phyloP scores from a whole-genome alignment of 2,329 filamentous ascomycete genomes.

The Cryphonectria parasitica region DNA sequence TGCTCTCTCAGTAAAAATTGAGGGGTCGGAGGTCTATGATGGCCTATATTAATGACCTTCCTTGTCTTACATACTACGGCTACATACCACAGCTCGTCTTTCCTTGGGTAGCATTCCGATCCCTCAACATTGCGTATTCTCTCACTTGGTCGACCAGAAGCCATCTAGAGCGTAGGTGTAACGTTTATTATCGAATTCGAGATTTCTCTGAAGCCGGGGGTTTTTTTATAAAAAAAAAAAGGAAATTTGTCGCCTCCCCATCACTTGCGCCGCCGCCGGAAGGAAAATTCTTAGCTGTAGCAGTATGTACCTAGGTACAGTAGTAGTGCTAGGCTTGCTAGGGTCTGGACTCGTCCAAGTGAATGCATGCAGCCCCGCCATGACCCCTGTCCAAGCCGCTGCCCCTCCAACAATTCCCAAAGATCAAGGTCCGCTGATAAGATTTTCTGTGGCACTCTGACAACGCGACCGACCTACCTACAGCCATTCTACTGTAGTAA shows the following conservation, averaged over 20 bases:
- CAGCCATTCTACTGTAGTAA: not conserved
- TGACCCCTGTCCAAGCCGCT: slow-evolving; percentile 6
- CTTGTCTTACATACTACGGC: not conserved
- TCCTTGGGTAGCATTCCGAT: not conserved
- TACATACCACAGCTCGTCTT: not conserved
- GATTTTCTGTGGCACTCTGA: slow-evolving; percentile 10
- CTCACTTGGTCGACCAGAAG: not conserved
- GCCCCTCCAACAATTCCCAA: slow-evolving; percentile 10
- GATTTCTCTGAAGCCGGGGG: not conserved
- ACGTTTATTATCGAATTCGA: not conserved
- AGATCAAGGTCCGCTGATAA: slow-evolving; percentile 9
- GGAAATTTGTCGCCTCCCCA: not conserved
- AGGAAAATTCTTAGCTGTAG: not conserved
- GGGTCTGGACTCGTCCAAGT: slow-evolving; percentile 10
- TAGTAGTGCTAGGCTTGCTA: not conserved
- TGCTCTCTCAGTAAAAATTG: not conserved
- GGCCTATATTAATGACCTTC: not conserved
- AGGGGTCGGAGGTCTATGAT: not conserved
- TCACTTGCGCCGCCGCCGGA: not conserved
- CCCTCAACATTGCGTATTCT: not conserved
- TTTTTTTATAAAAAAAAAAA: no score
- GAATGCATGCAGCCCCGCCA: slow-evolving; percentile 14
- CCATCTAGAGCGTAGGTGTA: not conserved
- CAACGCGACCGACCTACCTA: not conserved
- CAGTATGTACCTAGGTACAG: not conserved